Evolutionary conservation across 208 protist genomes (phyloP).

Genomic region (Trypanosoma melophagium): DNA sequence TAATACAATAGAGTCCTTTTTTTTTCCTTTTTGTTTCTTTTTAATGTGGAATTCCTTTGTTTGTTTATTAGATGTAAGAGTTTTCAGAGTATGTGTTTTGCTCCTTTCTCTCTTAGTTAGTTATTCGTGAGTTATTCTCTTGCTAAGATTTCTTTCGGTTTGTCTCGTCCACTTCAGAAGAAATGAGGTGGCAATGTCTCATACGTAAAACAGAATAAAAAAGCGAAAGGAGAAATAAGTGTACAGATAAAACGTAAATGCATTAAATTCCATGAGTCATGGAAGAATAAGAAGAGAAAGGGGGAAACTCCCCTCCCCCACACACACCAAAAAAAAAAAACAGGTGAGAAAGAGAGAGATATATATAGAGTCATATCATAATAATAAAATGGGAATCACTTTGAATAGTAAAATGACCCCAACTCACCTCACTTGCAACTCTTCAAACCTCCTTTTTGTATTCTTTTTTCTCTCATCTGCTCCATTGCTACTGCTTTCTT

Average conservation of each 20-base stretch:
- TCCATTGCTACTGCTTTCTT: not conserved
- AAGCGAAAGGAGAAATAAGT: not conserved
- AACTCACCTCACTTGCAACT: too few relatives aligned
- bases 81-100: not conserved
- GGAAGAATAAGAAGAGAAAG: too few relatives aligned
- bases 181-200: too few relatives aligned
- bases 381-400: too few relatives aligned
- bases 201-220: not conserved
- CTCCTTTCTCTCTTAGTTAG: not conserved
- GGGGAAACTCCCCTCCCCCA: too few relatives aligned
- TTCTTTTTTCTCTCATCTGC: conserved; percentile 12
- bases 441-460: not conserved
- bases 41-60: not conserved
- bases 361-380: too few relatives aligned
- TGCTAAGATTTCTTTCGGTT: too few relatives aligned
- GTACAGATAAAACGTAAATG: not conserved
- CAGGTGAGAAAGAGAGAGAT: too few relatives aligned
- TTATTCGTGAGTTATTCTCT: not conserved
- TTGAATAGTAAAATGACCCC: too few relatives aligned
- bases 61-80: not conserved
- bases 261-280: too few relatives aligned
- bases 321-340: too few relatives aligned
- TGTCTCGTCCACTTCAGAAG: too few relatives aligned
- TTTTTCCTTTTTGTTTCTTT: conserved; percentile 1
- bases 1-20: not conserved